These are phyloP conservation scores for Scutellaria baicalensis DNA, from an alignment of 257 asterid genomes.

Conservation along the genomic window DNA sequence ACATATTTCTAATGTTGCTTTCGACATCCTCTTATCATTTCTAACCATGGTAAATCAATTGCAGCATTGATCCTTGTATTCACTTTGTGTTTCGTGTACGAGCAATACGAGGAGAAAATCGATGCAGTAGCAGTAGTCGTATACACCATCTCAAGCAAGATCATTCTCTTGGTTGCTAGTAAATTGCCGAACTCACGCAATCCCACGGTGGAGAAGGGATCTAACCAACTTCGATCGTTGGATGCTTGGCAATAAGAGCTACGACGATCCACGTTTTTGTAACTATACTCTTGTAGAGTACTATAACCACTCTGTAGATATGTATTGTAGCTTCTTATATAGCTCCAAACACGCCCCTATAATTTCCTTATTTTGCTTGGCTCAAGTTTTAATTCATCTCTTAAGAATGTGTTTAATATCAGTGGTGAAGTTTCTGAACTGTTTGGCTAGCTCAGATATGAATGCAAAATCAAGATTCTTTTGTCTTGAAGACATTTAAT, in stretches of 20 bases:
- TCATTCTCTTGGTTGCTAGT: not conserved
- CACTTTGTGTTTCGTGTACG: slow-evolving; percentile 61
- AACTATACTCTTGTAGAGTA: slow-evolving; percentile 16
- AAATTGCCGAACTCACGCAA: slow-evolving; percentile 21
- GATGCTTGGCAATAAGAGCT: slow-evolving; percentile 10
- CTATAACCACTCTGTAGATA: slow-evolving; percentile 25
- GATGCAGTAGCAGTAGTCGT: slow-evolving; percentile 31
- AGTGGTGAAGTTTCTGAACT: not conserved
- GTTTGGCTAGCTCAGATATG: not conserved
- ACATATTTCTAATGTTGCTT: not conserved
- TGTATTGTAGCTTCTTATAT: slow-evolving; percentile 18
- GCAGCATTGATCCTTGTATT: slow-evolving; percentile 71
- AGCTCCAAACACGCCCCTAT: not conserved
- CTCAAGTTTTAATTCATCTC: not conserved
- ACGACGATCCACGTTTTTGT: not conserved
- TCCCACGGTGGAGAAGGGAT: slow-evolving; percentile 14
- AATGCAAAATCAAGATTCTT: not conserved
- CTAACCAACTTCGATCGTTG: slow-evolving; percentile 9
- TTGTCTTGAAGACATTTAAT: not conserved
- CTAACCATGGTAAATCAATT: slow-evolving; percentile 13
- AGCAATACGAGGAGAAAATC: slow-evolving; percentile 81
- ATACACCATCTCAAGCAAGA: slow-evolving; percentile 9
- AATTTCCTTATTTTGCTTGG: not conserved
- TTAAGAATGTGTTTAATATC: not conserved
- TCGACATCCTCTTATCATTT: not conserved